phyloP scores from a whole-genome alignment of 1,284 basidiomycete species.

The Coriolopsis trogii region DNA sequence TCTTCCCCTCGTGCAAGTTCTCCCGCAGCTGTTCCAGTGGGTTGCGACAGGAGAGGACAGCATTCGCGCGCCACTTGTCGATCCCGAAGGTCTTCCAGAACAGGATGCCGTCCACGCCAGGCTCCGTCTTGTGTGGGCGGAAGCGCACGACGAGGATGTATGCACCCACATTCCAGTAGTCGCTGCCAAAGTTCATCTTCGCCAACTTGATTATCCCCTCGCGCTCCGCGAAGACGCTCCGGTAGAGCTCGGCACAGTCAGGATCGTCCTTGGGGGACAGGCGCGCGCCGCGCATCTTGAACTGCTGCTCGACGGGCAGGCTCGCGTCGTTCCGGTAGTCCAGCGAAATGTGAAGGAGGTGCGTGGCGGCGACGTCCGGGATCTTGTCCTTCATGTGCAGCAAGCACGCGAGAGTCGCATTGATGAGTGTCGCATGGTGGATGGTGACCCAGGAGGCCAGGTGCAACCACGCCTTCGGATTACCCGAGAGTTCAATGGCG shows the following conservation, averaged over 20 bases:
- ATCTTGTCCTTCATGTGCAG: neutral
- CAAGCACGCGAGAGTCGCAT: constrained; percentile 4
- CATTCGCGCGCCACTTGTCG: neutral
- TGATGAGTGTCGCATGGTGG: constrained; percentile 7
- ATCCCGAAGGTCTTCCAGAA: constrained; percentile 13
- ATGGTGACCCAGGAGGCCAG: neutral
- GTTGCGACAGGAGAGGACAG: neutral
- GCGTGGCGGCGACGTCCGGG: neutral
- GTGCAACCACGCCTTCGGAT: constrained; percentile 1
- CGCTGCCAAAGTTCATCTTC: neutral
- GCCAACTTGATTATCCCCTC: neutral
- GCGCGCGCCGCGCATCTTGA: neutral
- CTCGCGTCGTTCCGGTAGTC: constrained; percentile 6
- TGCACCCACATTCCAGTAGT: constrained; percentile 2
- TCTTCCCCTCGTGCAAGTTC: constrained; percentile 4
- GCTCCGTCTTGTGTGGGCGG: neutral
- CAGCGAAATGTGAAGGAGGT: constrained; percentile 1
- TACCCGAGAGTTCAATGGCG: neutral
- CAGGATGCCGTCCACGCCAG: neutral
- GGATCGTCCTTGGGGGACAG: neutral
- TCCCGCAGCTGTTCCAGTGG: constrained; percentile 4
- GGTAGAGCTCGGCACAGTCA: neutral
- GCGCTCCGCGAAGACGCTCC: neutral
- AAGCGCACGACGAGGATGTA: constrained; percentile 5
- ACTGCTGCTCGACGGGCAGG: neutral